Percentiles rank a stretch among this genome's conserved stretches.
Evolutionary conservation across 2,329 filamentous ascomycete genomes (phyloP).

Genomic region (Trichoderma arundinaceum): DNA sequence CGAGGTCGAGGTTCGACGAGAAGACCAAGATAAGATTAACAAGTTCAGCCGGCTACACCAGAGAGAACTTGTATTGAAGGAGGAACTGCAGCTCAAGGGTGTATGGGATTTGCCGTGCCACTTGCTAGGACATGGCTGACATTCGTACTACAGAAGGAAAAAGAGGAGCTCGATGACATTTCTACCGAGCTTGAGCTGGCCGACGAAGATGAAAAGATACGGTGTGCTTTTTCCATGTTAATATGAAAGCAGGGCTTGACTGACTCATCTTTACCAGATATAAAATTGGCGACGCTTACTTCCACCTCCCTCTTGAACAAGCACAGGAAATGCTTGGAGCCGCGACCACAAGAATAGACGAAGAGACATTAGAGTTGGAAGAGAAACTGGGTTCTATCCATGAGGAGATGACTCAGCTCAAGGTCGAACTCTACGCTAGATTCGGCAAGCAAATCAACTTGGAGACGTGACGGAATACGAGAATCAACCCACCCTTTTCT

Average conservation of each 20-base stretch:
- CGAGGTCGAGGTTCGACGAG: slow-evolving; percentile 90
- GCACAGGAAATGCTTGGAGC: slow-evolving; percentile 83
- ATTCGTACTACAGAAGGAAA: slow-evolving; percentile 76
- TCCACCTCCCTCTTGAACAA: slow-evolving; percentile 80
- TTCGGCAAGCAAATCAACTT: slow-evolving; percentile 98
- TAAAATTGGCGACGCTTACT: slow-evolving; percentile 95
- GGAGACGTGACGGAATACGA: slow-evolving; percentile 67
- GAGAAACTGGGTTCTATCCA: slow-evolving; percentile 75
- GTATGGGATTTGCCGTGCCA: slow-evolving; percentile 53
- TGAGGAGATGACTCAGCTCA: slow-evolving; percentile 88
- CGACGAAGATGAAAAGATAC: slow-evolving; percentile 92
- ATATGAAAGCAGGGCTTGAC: background rate
- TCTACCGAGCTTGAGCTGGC: slow-evolving; percentile 89
- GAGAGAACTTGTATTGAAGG: slow-evolving; percentile 77
- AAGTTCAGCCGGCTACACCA: slow-evolving; percentile 94
- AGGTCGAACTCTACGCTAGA: slow-evolving; percentile 89
- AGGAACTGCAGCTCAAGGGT: slow-evolving; percentile 78
- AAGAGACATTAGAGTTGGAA: slow-evolving; percentile 76
- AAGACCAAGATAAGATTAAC: slow-evolving; percentile 99
- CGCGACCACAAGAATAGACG: slow-evolving; percentile 74
- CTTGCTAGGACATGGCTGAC: slow-evolving; percentile 36
- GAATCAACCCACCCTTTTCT: background rate
- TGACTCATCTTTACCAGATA: slow-evolving; percentile 63
- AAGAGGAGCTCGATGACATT: slow-evolving; percentile 95
- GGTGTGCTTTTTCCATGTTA: slow-evolving; percentile 61